These are phyloP conservation scores for Blastobotrys niveus DNA, from an alignment of 1,139 yeast species.

Conservation along the genomic window DNA sequence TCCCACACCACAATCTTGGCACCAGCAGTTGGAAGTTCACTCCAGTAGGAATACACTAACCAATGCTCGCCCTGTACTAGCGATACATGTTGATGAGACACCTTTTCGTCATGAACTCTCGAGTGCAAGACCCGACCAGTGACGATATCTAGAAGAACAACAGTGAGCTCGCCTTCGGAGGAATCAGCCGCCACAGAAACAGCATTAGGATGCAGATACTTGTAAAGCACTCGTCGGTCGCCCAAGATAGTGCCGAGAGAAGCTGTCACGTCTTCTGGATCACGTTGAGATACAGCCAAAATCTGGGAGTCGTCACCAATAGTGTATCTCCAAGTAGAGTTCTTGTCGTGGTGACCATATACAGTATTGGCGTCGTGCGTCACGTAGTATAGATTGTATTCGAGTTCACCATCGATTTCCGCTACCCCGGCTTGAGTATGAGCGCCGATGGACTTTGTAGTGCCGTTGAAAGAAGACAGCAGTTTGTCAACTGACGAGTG, in stretches of 20 bases:
- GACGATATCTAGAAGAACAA: conserved; percentile 59
- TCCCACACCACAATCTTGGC: conserved; percentile 69
- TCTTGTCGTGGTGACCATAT: conserved; percentile 10
- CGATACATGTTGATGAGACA: conserved; percentile 35
- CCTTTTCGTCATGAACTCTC: conserved; percentile 38
- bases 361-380: conserved; percentile 5
- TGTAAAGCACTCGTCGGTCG: conserved; percentile 72
- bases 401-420: conserved; percentile 5
- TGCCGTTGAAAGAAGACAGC: conserved; percentile 1
- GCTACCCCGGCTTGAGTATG: conserved; percentile 4
- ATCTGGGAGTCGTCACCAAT: conserved; percentile 34
- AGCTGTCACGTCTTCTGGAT: conserved; percentile 45
- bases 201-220: conserved; percentile 70
- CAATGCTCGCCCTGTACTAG: conserved; percentile 77
- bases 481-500: conserved; percentile 7
- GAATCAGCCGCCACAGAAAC: conserved; percentile 51
- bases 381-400: conserved; percentile 12
- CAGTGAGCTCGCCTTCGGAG: conserved; percentile 31
- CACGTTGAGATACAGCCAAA: conserved; percentile 38
- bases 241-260: conserved; percentile 69
- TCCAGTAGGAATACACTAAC: conserved; percentile 64
- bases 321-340: conserved; percentile 26
- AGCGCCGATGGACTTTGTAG: conserved; percentile 3
- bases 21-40: conserved; percentile 45
- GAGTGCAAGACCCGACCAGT: conserved; percentile 61